A percentile compares a stretch with the other conserved stretches of the same genome.
Conservation (phyloP, 352 stramenopile genomes). For the Phytopythium oedochilum region DNA sequence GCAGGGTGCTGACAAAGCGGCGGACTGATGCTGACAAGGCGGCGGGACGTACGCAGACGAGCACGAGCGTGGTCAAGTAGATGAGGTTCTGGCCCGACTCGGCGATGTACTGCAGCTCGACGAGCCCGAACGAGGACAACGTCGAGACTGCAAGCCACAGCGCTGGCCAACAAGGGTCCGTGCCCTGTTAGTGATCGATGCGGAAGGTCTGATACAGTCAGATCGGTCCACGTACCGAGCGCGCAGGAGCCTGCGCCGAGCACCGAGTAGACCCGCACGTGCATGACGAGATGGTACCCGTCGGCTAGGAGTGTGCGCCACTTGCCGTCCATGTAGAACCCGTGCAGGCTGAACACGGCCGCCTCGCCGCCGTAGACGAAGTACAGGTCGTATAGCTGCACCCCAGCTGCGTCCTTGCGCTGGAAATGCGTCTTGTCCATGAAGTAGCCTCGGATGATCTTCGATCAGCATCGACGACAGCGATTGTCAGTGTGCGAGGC, state of each 20-base stretch:
- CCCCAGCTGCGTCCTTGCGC: constrained; percentile 13
- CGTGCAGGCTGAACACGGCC: constrained; percentile 49
- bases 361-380: constrained; percentile 52
- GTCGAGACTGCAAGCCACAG: constrained; percentile 57
- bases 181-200: background rate
- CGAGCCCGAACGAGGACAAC: constrained; percentile 52
- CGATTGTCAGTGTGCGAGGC: background rate
- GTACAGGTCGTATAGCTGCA: constrained; percentile 57
- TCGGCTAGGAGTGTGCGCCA: constrained; percentile 54
- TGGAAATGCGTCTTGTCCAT: constrained; percentile 42
- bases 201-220: no score
- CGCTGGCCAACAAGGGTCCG: constrained; percentile 9
- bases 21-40: background rate
- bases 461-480: background rate
- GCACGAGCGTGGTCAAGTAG: constrained; percentile 55
- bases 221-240: constrained; percentile 35
- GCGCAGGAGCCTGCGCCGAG: constrained; percentile 43
- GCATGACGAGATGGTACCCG: constrained; percentile 63
- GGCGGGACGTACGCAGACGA: constrained; percentile 36
- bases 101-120: constrained; percentile 55
- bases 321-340: constrained; percentile 63
- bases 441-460: constrained; percentile 53
- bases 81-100: constrained; percentile 50
- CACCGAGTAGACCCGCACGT: constrained; percentile 58
- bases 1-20: no score